These are phyloP conservation scores for Sorghum bicolor DNA, from an alignment of 176 grass and related monocot genomes.

Conservation along the genomic window DNA sequence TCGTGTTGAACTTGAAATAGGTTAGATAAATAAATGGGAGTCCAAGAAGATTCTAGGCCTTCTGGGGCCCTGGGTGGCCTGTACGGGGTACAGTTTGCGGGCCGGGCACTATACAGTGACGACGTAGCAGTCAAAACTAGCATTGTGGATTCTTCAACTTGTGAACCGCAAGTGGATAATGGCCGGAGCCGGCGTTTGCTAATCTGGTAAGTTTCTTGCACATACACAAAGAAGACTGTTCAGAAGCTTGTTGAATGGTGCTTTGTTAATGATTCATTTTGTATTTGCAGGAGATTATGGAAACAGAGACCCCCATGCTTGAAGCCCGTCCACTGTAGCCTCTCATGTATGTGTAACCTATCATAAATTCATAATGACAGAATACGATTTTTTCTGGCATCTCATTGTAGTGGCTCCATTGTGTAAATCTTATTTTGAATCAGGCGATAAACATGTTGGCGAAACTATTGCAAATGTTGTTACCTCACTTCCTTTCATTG, in stretches of 20 bases:
- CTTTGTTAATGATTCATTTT: conserved; percentile 23
- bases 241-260: not conserved
- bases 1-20: not conserved
- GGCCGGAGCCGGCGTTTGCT: conserved; percentile 45
- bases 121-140: conserved; percentile 23
- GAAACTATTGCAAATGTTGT: conserved; percentile 94
- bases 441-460: conserved; percentile 74
- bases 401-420: conserved; percentile 1
- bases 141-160: conserved; percentile 28
- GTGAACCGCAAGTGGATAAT: conserved; percentile 20
- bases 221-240: not conserved
- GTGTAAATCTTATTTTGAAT: conserved; percentile 17
- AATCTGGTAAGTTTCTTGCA: conserved; percentile 41
- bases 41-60: conserved; percentile 34
- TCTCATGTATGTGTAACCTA: conserved; percentile 54
- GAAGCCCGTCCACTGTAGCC: conserved; percentile 77
- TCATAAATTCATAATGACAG: not conserved
- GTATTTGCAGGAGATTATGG: conserved; percentile 62
- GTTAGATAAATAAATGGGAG: conserved; percentile 53
- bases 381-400: not conserved
- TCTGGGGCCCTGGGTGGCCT: conserved; percentile 51
- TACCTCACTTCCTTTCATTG: conserved; percentile 85
- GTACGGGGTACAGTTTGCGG: conserved; percentile 46
- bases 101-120: conserved; percentile 36
- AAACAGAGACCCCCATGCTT: conserved; percentile 73